phyloP scores from a whole-genome alignment of 2,329 filamentous ascomycete species.

The Podosphaera aphanis region DNA sequence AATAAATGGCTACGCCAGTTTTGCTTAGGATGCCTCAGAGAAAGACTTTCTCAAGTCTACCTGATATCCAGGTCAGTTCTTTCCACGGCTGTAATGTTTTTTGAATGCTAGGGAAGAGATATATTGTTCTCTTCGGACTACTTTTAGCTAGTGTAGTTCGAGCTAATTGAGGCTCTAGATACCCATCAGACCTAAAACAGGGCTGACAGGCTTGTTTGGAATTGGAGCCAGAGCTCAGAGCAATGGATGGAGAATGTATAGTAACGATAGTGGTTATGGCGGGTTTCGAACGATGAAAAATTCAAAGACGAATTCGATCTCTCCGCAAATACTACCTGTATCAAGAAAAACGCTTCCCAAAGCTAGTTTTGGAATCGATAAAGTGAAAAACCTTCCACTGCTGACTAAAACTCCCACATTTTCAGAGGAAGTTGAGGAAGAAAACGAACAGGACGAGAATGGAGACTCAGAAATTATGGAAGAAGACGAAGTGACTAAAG shows the following conservation, averaged over 20 bases:
- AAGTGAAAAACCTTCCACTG: neutral
- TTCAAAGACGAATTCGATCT: neutral
- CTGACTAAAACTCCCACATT: neutral
- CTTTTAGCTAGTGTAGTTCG: neutral
- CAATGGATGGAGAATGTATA: neutral
- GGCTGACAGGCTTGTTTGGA: neutral
- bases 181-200: neutral
- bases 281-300: neutral
- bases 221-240: neutral
- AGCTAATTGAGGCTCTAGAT: neutral
- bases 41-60: neutral
- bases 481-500: neutral
- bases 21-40: neutral
- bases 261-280: neutral
- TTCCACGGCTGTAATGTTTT: neutral
- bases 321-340: neutral
- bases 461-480: neutral
- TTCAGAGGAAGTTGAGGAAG: neutral
- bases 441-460: neutral
- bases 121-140: neutral
- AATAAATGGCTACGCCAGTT: neutral
- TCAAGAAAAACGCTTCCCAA: neutral
- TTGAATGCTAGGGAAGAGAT: neutral
- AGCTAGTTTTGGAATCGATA: neutral
- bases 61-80: neutral